Percentiles rank a stretch among this genome's conserved stretches.
These are phyloP conservation scores for Hemisphaericaspora subhashii DNA, from an alignment of 1,139 yeast species.

Conservation along the genomic window DNA sequence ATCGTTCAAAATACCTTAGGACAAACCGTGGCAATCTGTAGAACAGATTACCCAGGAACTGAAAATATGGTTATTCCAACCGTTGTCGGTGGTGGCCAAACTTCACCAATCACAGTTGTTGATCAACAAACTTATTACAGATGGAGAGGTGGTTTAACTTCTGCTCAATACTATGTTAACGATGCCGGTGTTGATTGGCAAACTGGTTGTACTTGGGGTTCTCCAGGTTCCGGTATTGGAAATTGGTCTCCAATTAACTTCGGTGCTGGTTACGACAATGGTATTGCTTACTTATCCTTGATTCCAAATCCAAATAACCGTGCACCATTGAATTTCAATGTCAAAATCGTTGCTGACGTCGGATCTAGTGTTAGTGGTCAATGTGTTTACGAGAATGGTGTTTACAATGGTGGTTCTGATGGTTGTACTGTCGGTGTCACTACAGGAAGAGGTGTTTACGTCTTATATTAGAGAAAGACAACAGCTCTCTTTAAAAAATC, in stretches of 20 bases:
- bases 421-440: constrained; percentile 96
- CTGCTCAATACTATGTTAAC: constrained; percentile 96
- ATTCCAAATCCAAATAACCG: constrained; percentile 94
- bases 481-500: neutral
- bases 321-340: constrained; percentile 75
- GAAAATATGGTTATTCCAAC: constrained; percentile 98
- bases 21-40: constrained; percentile 79
- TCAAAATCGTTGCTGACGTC: constrained; percentile 73
- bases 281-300: constrained; percentile 82
- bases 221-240: constrained; percentile 76
- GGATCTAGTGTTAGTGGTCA: constrained; percentile 69
- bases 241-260: constrained; percentile 98
- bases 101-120: constrained; percentile 73
- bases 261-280: constrained; percentile 85
- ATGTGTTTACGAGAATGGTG: constrained; percentile 80
- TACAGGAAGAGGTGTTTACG: constrained; percentile 74
- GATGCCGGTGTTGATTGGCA: constrained; percentile 87
- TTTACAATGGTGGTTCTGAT: constrained; percentile 68
- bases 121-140: constrained; percentile 72
- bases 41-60: constrained; percentile 98
- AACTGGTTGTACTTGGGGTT: constrained; percentile 95
- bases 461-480: constrained; percentile 43
- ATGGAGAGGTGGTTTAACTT: constrained; percentile 82
- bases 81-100: constrained; percentile 64
- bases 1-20: constrained; percentile 63